phyloP scores from a whole-genome alignment of 441 rosid species.

The Corymbia calophylla region DNA sequence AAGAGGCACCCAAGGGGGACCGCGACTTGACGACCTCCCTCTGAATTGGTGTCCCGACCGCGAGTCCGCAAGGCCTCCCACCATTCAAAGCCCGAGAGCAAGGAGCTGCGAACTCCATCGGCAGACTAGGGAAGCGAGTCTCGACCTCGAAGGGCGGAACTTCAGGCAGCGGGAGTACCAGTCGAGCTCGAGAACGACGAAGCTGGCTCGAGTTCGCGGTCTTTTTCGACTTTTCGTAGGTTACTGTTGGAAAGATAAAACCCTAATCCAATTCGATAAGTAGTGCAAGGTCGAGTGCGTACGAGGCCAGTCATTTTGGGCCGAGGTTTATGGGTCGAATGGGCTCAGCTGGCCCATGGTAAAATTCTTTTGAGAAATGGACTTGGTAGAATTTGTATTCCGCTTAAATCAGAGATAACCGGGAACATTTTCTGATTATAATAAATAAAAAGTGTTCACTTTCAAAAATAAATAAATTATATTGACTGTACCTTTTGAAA shows the following conservation, averaged over 20 bases:
- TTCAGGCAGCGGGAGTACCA: not conserved
- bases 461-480: not conserved
- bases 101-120: slow-evolving; percentile 7
- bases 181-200: not conserved
- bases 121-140: not conserved
- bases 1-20: slow-evolving; percentile 13
- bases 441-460: not conserved
- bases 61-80: slow-evolving; percentile 8
- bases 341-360: not conserved
- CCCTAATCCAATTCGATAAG: not conserved
- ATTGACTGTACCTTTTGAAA: not conserved
- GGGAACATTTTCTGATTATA: not conserved
- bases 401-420: not conserved
- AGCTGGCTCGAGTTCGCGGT: not conserved
- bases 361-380: not conserved
- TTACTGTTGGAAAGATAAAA: not conserved
- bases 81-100: slow-evolving; percentile 23
- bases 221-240: not conserved
- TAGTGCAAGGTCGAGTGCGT: not conserved
- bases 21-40: not conserved
- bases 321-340: not conserved
- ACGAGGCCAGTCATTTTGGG: not conserved
- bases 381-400: not conserved
- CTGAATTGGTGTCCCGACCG: slow-evolving; percentile 2
- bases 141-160: not conserved